These are phyloP conservation scores for Suillus hirtellus DNA, from an alignment of 768 basidiomycete genomes.

Conservation along the genomic window DNA sequence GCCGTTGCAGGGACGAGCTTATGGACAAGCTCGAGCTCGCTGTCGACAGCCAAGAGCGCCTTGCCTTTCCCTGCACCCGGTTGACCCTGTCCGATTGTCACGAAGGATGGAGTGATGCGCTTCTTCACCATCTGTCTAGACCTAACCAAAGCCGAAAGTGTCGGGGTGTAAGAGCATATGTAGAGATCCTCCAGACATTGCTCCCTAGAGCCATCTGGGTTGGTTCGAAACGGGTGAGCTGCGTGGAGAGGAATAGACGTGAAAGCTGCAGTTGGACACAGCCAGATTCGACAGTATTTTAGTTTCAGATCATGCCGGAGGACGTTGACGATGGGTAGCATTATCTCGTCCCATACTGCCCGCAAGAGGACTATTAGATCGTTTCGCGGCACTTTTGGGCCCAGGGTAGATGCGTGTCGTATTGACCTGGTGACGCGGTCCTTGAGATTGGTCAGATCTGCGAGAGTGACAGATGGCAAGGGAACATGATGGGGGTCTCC, in stretches of 20 bases:
- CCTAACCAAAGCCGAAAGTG: too few relatives aligned
- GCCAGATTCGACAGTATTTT: background rate
- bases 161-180: background rate
- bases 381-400: too few relatives aligned
- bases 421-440: slow-evolving; percentile 11
- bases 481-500: background rate
- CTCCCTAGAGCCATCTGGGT: background rate
- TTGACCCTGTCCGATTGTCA: too few relatives aligned
- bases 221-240: background rate
- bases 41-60: background rate
- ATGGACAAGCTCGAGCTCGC: background rate
- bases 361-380: background rate
- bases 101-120: too few relatives aligned
- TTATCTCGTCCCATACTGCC: background rate
- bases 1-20: background rate
- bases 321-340: background rate
- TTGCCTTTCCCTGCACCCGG: too few relatives aligned
- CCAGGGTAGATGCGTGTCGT: background rate
- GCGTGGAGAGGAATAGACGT: background rate
- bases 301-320: background rate
- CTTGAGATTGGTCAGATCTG: slow-evolving; percentile 9
- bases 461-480: background rate
- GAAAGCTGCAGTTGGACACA: background rate
- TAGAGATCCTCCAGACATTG: background rate
- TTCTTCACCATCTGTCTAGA: too few relatives aligned